These are phyloP conservation scores for Ananas comosus DNA, from an alignment of 176 grass and related monocot genomes.

Conservation along the genomic window DNA sequence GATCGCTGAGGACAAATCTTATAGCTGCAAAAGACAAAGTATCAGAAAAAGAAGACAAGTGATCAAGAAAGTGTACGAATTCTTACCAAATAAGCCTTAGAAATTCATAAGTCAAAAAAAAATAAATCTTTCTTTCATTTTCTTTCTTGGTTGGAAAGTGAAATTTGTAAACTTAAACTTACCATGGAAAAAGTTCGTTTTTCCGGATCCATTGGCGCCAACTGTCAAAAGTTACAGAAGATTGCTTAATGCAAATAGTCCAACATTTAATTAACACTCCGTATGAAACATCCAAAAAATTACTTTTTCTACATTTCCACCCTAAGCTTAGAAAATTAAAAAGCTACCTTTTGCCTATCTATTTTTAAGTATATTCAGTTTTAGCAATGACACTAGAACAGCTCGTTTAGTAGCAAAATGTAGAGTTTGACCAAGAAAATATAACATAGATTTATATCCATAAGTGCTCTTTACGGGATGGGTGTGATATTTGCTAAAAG, in stretches of 20 bases:
- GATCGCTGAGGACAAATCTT: conserved; percentile 94
- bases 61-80: conserved; percentile 5
- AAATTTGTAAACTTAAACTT: conserved; percentile 11
- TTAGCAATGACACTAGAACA: too few relatives aligned
- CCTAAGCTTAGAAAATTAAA: background rate
- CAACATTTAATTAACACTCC: background rate
- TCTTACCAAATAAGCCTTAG: background rate
- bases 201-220: conserved; percentile 98
- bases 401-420: too few relatives aligned
- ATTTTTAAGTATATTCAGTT: background rate
- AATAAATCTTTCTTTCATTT: too few relatives aligned
- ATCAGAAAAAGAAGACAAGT: conserved; percentile 3
- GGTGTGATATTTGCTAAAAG: too few relatives aligned
- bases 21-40: conserved; percentile 63
- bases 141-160: too few relatives aligned
- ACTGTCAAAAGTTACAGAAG: conserved; percentile 45
- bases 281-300: too few relatives aligned
- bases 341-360: background rate
- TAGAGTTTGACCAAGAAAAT: too few relatives aligned
- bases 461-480: too few relatives aligned
- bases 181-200: conserved; percentile 99
- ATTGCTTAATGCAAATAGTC: conserved; percentile 8
- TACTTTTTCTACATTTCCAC: too few relatives aligned
- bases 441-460: too few relatives aligned
- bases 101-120: background rate